A percentile compares a stretch with the other conserved stretches of the same genome.
Conservation (phyloP, 2,329 filamentous ascomycete species). For the Ophiostoma angusticollis region DNA sequence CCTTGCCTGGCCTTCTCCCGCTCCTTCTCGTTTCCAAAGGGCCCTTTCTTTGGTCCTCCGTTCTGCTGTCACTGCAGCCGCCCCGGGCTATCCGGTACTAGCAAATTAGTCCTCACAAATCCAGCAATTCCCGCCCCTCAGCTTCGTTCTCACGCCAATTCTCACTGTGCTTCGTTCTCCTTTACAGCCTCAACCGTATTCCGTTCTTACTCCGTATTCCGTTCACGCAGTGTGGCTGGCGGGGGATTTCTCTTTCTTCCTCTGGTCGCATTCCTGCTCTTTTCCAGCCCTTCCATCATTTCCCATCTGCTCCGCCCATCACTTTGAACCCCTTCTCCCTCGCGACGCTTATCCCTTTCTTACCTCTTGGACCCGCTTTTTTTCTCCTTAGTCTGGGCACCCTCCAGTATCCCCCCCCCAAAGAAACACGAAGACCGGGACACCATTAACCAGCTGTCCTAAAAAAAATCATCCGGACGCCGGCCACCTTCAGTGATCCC, state of each 20-base stretch:
- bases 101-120: constrained; percentile 10
- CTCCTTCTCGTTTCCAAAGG: neutral
- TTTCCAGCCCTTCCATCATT: neutral
- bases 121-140: constrained; percentile 9
- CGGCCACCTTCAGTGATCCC: too few species aligned
- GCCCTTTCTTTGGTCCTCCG: too few species aligned
- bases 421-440: constrained; percentile 3
- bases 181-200: neutral
- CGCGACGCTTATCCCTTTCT: constrained; percentile 1
- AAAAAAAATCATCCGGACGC: too few species aligned
- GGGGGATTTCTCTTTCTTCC: neutral
- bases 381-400: constrained; percentile 6
- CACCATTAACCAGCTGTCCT: neutral
- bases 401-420: constrained; percentile 1
- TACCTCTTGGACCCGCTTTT: constrained; percentile 6
- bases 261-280: neutral
- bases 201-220: neutral
- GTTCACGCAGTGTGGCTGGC: too few species aligned
- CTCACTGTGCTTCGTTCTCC: too few species aligned
- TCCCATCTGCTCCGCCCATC: neutral
- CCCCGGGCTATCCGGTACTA: constrained; percentile 14
- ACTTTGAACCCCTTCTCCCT: neutral
- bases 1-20: neutral
- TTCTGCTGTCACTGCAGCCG: too few species aligned
- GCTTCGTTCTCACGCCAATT: too few species aligned